Percentiles rank a stretch among this genome's conserved stretches.
These are phyloP conservation scores for Rhizophagus sp. DNA, from an alignment of 192 early-diverging fungal species.

Conservation along the genomic window DNA sequence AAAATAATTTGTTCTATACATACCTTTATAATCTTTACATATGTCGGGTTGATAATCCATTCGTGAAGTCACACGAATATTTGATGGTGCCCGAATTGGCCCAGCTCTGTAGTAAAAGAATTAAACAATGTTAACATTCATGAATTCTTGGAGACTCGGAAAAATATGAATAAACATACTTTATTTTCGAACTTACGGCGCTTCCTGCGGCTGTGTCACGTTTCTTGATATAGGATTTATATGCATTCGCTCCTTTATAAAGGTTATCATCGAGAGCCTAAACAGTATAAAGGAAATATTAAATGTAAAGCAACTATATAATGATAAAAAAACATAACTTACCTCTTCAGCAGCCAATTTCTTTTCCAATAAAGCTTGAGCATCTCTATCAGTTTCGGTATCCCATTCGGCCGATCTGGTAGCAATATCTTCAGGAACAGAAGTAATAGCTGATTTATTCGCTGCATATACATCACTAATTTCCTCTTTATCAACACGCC, in stretches of 20 bases:
- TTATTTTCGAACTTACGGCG: constrained; percentile 56
- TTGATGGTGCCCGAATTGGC: constrained; percentile 67
- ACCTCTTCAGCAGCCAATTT: constrained; percentile 46
- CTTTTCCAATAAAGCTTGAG: constrained; percentile 42
- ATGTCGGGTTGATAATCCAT: constrained; percentile 98
- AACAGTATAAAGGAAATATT: neutral
- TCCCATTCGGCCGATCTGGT: constrained; percentile 40
- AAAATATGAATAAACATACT: constrained; percentile 25
- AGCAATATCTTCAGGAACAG: constrained; percentile 36
- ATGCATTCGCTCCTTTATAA: constrained; percentile 70
- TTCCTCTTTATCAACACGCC: constrained; percentile 35
- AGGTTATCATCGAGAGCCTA: constrained; percentile 48
- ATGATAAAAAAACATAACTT: constrained; percentile 18
- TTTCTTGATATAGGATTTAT: constrained; percentile 62
- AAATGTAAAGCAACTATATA: neutral
- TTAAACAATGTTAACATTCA: constrained; percentile 9
- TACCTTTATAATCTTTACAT: constrained; percentile 98
- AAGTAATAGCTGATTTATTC: constrained; percentile 41
- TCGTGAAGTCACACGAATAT: constrained; percentile 77
- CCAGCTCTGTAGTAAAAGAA: constrained; percentile 54
- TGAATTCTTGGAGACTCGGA: constrained; percentile 1
- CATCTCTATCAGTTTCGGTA: constrained; percentile 49
- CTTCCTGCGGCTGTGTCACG: constrained; percentile 47
- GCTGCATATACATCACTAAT: constrained; percentile 35
- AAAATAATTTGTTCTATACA: constrained; percentile 31